Percentiles rank a stretch among this genome's conserved stretches.
phyloP scores from a whole-genome alignment of 2,329 filamentous ascomycete species.

The Metarhizium sp. region DNA sequence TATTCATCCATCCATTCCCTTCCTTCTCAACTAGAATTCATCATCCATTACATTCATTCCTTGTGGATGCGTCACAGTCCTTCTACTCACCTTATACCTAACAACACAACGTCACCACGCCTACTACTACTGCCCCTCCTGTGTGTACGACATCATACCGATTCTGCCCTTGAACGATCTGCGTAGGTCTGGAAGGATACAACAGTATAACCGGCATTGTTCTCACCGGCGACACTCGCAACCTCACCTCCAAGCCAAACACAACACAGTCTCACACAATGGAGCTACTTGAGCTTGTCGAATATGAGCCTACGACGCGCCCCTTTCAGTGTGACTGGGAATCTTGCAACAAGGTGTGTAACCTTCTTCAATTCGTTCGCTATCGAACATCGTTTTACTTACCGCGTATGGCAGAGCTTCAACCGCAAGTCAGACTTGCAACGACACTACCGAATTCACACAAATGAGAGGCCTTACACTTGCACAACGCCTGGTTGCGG shows the following conservation, averaged over 20 bases:
- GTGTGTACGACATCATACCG: too few relatives aligned
- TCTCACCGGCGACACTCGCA: not conserved
- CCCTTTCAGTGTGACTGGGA: conserved; percentile 58
- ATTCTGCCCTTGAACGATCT: too few relatives aligned
- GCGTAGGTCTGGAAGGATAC: too few relatives aligned
- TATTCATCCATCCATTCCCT: not conserved
- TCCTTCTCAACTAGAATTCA: not conserved
- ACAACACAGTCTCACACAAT: conserved; percentile 24
- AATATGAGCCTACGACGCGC: conserved; percentile 52
- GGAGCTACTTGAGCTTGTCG: conserved; percentile 57
- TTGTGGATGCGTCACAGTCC: not conserved
- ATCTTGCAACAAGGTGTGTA: conserved; percentile 49
- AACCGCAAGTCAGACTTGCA: conserved; percentile 64
- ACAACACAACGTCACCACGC: not conserved
- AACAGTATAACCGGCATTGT: not conserved
- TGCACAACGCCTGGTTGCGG: conserved; percentile 52
- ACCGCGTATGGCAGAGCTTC: conserved; percentile 44
- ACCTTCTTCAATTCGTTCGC: too few relatives aligned
- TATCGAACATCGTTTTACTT: not conserved
- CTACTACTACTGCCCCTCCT: too few relatives aligned
- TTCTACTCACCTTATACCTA: not conserved
- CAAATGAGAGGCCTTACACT: conserved; percentile 58
- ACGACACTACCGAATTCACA: conserved; percentile 62
- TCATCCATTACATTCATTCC: not conserved
- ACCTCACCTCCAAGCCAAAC: not conserved